Conservation (phyloP, 345 rosid genomes). For the Eucalyptus lansdowneana region DNA sequence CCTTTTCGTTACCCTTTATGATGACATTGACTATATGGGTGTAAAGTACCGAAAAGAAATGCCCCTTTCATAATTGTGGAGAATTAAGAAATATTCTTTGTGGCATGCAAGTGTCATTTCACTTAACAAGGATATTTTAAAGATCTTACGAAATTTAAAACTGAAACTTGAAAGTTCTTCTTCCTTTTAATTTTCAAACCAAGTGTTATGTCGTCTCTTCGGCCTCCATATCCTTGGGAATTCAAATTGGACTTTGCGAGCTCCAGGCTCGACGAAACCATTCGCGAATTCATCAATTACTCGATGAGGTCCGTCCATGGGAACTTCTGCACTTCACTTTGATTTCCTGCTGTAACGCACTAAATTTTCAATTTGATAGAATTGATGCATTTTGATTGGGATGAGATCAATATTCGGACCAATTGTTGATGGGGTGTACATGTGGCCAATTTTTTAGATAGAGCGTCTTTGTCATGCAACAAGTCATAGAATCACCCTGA, state of each 20-base stretch:
- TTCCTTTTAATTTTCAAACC: neutral
- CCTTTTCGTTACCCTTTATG: neutral
- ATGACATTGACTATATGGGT: neutral
- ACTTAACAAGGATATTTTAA: neutral
- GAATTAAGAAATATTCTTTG: too few relatives aligned
- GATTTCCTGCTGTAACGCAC: neutral
- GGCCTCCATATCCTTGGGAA: neutral
- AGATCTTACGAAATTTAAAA: neutral
- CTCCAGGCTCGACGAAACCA: neutral
- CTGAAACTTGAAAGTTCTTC: neutral
- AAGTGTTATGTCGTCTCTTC: neutral
- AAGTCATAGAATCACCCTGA: neutral
- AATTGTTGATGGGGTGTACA: neutral
- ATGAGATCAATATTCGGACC: neutral
- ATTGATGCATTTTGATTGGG: neutral
- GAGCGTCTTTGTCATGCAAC: accelerated
- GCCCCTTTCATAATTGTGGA: neutral
- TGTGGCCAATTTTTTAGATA: neutral
- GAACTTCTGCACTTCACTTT: neutral
- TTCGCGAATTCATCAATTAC: too few relatives aligned
- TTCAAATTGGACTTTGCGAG: neutral
- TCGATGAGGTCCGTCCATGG: neutral
- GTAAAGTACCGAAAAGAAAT: neutral
- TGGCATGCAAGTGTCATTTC: neutral
- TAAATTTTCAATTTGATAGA: neutral